Evolutionary conservation across 116 monocot species (phyloP).

Genomic region (Dioscorea cayenensis): DNA sequence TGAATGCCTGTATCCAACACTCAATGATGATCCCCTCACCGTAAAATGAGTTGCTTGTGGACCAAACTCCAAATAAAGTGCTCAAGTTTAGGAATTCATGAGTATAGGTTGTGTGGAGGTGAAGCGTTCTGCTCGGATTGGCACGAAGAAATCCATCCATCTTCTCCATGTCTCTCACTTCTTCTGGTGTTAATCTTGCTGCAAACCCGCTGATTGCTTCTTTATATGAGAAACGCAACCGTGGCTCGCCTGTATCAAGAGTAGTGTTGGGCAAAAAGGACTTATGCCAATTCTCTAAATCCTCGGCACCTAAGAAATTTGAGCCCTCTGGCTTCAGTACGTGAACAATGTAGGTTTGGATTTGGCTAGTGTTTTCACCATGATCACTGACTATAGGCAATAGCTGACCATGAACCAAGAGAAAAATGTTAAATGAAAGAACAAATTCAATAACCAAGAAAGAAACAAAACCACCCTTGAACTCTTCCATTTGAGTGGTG

Average conservation of each 20-base stretch:
- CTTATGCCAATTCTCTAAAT: not conserved
- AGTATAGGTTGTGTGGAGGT: not conserved
- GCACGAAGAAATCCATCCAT: not conserved
- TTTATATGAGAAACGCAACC: not conserved
- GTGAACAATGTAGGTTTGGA: too few relatives aligned
- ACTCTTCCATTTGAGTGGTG: too few relatives aligned
- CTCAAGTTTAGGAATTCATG: not conserved
- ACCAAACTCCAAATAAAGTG: not conserved
- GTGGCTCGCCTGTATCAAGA: not conserved
- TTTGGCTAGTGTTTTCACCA: too few relatives aligned
- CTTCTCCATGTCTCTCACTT: not conserved
- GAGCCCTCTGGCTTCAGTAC: too few relatives aligned
- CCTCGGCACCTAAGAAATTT: not conserved
- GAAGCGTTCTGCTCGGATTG: not conserved
- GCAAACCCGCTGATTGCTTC: not conserved
- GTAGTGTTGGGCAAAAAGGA: not conserved
- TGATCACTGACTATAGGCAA: not conserved
- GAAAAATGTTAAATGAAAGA: too few relatives aligned
- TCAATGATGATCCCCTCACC: not conserved
- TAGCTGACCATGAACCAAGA: too few relatives aligned
- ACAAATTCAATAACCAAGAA: too few relatives aligned
- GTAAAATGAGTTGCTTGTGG: not conserved
- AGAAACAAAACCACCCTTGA: too few relatives aligned
- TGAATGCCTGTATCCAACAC: not conserved
- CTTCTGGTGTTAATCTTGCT: not conserved